These are phyloP conservation scores for Cryptosporidium ryanae DNA, from an alignment of 169 alveolate genomes.

Conservation along the genomic window DNA sequence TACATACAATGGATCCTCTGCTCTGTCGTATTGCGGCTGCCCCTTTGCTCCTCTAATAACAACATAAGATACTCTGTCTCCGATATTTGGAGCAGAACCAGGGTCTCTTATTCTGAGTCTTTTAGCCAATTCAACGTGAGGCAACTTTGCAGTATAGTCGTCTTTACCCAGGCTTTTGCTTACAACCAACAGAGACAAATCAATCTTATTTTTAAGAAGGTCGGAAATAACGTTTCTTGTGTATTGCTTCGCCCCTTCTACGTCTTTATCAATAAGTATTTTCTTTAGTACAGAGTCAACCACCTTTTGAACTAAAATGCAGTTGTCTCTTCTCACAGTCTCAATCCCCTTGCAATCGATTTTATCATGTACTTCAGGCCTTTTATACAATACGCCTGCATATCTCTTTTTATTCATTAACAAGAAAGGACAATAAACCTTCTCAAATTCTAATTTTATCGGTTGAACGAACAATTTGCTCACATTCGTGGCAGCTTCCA, in stretches of 20 bases:
- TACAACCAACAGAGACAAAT: constrained; percentile 95
- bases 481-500: constrained; percentile 93
- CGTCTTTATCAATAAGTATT: constrained; percentile 91
- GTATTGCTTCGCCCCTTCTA: constrained; percentile 92
- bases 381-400: constrained; percentile 95
- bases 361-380: constrained; percentile 95
- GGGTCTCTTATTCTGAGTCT: constrained; percentile 95
- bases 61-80: constrained; percentile 98
- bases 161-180: constrained; percentile 95
- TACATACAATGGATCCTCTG: constrained; percentile 99
- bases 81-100: constrained; percentile 96
- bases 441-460: constrained; percentile 97
- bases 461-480: constrained; percentile 91
- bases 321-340: constrained; percentile 98
- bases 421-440: constrained; percentile 96
- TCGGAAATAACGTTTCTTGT: constrained; percentile 86
- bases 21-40: constrained; percentile 94
- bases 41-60: constrained; percentile 95
- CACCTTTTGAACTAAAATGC: constrained; percentile 94
- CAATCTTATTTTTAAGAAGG: constrained; percentile 95
- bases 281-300: constrained; percentile 91
- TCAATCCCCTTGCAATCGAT: constrained; percentile 97
- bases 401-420: constrained; percentile 96
- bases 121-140: constrained; percentile 99
- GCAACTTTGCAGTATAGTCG: constrained; percentile 94